These are phyloP conservation scores for Moesziomyces antarcticus DNA, from an alignment of 1,284 basidiomycete genomes.

Conservation along the genomic window DNA sequence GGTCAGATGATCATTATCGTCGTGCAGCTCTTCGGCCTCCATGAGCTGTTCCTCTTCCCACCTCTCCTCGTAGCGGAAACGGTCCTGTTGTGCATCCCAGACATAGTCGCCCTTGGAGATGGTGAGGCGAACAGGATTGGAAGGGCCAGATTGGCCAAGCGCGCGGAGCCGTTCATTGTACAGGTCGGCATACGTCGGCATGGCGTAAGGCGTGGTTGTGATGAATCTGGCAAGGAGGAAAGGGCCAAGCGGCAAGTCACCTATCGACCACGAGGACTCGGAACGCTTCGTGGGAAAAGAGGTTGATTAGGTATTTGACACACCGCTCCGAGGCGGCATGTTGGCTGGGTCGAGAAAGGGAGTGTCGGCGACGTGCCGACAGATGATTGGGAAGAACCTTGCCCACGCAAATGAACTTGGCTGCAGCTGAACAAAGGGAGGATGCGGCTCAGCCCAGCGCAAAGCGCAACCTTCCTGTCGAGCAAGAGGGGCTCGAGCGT, in stretches of 20 bases:
- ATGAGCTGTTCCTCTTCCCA: constrained; percentile 54
- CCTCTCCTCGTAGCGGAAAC: constrained; percentile 37
- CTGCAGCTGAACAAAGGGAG: not conserved
- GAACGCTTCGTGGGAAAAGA: no score
- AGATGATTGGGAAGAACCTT: not conserved
- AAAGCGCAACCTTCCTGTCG: not conserved
- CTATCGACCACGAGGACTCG: not conserved
- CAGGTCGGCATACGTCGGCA: constrained; percentile 50
- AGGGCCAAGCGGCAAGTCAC: not conserved
- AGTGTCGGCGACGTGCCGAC: not conserved
- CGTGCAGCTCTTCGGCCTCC: constrained; percentile 31
- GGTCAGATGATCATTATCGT: constrained; percentile 2
- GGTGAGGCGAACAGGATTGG: constrained; percentile 43
- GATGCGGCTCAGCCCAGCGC: not conserved
- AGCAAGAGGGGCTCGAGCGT: constrained; percentile 5
- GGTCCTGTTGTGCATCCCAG: constrained; percentile 11
- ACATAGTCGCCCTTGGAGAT: constrained; percentile 50
- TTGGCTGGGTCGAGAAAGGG: not conserved
- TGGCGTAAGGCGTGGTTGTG: not conserved
- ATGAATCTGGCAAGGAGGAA: not conserved
- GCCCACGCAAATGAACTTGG: not conserved
- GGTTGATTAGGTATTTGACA: not conserved
- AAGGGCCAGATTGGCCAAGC: constrained; percentile 25
- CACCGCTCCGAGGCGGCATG: not conserved
- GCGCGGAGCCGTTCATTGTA: constrained; percentile 37